A percentile compares a stretch with the other conserved stretches of the same genome.
phyloP scores from a whole-genome alignment of 2,329 filamentous ascomycete genomes.

The Coniochaeta prunicola region DNA sequence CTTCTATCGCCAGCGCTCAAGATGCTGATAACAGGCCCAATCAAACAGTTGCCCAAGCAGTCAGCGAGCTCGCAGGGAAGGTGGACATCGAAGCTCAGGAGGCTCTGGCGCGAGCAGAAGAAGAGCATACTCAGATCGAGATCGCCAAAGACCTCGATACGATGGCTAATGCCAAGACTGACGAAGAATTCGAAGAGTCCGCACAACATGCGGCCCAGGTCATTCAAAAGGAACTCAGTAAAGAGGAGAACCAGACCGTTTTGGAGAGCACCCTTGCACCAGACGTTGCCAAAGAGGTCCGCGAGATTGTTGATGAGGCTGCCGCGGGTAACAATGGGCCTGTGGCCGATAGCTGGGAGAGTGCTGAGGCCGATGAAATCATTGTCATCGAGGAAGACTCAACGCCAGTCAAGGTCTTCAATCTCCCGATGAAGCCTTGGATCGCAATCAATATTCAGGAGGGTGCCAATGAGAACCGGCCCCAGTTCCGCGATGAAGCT shows the following conservation, averaged over 20 bases:
- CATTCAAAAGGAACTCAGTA: slow-evolving; percentile 47
- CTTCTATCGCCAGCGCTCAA: slow-evolving; percentile 5
- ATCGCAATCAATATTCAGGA: slow-evolving; percentile 75
- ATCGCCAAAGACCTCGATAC: slow-evolving; percentile 42
- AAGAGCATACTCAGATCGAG: slow-evolving; percentile 39
- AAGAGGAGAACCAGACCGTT: slow-evolving; percentile 42
- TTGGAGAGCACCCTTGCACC: slow-evolving; percentile 46
- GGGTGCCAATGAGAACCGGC: slow-evolving; percentile 45
- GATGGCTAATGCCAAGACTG: slow-evolving; percentile 42
- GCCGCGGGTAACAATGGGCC: slow-evolving; percentile 32
- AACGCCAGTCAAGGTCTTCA: slow-evolving; percentile 71
- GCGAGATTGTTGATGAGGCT: slow-evolving; percentile 46
- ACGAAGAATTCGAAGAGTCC: slow-evolving; percentile 45
- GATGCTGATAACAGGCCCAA: slow-evolving; percentile 28
- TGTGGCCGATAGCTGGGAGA: slow-evolving; percentile 87
- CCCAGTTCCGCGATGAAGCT: slow-evolving; percentile 66
- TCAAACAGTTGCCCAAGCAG: slow-evolving; percentile 65
- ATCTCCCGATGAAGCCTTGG: slow-evolving; percentile 95
- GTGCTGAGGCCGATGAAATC: slow-evolving; percentile 66
- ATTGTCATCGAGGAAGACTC: slow-evolving; percentile 57
- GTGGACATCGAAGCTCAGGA: slow-evolving; percentile 52
- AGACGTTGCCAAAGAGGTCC: slow-evolving; percentile 42
- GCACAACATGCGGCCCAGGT: slow-evolving; percentile 37
- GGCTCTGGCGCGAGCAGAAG: slow-evolving; percentile 51
- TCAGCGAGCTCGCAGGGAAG: slow-evolving; percentile 54